These are phyloP conservation scores for Neodidymelliopsis sp. DNA, from an alignment of 2,329 filamentous ascomycete genomes.

Conservation along the genomic window DNA sequence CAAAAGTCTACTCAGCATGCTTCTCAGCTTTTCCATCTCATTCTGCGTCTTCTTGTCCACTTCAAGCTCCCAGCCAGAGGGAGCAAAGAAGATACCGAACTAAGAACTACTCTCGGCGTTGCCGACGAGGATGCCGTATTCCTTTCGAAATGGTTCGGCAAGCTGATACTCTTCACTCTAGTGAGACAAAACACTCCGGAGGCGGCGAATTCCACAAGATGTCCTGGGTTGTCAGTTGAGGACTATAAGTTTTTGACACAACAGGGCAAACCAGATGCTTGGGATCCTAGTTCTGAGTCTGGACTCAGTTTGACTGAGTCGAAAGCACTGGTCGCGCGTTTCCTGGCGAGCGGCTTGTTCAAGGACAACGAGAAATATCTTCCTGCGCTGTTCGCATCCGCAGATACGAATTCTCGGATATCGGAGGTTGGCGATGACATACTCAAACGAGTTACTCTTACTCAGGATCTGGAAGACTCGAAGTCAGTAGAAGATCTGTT, in stretches of 20 bases:
- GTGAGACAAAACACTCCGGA: constrained; percentile 50
- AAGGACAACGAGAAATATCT: constrained; percentile 82
- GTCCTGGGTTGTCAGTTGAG: constrained; percentile 68
- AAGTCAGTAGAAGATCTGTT: constrained; percentile 72
- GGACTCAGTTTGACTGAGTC: constrained; percentile 73
- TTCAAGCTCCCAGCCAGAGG: constrained; percentile 77
- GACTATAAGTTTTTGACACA: constrained; percentile 75
- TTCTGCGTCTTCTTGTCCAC: constrained; percentile 77
- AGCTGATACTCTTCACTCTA: constrained; percentile 72
- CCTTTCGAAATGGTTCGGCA: constrained; percentile 76
- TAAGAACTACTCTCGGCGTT: constrained; percentile 73
- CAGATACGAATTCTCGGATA: constrained; percentile 81
- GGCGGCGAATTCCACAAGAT: constrained; percentile 49
- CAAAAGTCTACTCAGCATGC: constrained; percentile 62
- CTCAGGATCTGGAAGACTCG: constrained; percentile 75
- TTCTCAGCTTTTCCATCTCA: constrained; percentile 79
- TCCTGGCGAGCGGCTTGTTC: constrained; percentile 87
- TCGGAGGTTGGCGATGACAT: constrained; percentile 88
- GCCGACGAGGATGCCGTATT: constrained; percentile 75
- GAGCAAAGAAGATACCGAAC: constrained; percentile 75
- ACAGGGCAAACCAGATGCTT: constrained; percentile 72
- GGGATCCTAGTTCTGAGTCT: constrained; percentile 66
- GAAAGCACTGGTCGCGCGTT: constrained; percentile 71
- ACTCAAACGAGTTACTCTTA: constrained; percentile 75
- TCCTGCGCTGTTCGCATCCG: constrained; percentile 81